Conservation (phyloP, 345 rosid species). For the Rhizophora mangle region DNA sequence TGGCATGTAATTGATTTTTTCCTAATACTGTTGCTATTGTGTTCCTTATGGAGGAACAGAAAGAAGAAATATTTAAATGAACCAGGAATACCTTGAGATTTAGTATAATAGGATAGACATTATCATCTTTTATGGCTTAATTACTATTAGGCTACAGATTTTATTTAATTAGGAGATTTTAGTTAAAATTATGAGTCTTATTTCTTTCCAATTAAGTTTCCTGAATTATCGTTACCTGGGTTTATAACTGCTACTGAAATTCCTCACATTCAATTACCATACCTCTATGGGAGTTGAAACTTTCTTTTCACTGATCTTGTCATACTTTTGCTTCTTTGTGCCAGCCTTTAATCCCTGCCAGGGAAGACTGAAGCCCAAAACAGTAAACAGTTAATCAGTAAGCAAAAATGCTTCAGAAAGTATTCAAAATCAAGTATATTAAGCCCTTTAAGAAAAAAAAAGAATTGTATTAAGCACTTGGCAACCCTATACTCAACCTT, state of each 20-base stretch:
- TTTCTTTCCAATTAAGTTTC: too few relatives aligned
- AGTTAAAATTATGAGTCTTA: too few relatives aligned
- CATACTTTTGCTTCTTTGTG: conserved; percentile 96
- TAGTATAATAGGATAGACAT: too few relatives aligned
- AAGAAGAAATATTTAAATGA: too few relatives aligned
- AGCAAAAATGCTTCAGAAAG: conserved; percentile 3
- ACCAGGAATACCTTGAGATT: too few relatives aligned
- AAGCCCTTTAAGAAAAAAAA: background rate
- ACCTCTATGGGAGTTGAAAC: conserved; percentile 92
- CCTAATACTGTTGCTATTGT: too few relatives aligned
- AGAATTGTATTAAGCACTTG: background rate
- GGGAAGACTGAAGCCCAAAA: conserved; percentile 64
- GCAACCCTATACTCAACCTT: conserved; percentile 47
- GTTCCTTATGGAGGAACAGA: too few relatives aligned
- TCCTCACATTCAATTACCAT: conserved; percentile 5
- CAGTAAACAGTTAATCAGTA: conserved; percentile 14
- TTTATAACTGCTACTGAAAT: too few relatives aligned
- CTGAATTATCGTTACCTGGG: too few relatives aligned
- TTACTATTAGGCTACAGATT: too few relatives aligned
- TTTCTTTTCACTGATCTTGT: conserved; percentile 94
- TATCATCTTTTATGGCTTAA: too few relatives aligned
- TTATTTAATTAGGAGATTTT: too few relatives aligned
- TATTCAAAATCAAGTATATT: background rate
- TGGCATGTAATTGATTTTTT: background rate
- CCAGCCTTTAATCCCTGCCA: conserved; percentile 98